These are phyloP conservation scores for Rhodosorus marinus DNA, from an alignment of 23 red algal genomes.

Conservation along the genomic window DNA sequence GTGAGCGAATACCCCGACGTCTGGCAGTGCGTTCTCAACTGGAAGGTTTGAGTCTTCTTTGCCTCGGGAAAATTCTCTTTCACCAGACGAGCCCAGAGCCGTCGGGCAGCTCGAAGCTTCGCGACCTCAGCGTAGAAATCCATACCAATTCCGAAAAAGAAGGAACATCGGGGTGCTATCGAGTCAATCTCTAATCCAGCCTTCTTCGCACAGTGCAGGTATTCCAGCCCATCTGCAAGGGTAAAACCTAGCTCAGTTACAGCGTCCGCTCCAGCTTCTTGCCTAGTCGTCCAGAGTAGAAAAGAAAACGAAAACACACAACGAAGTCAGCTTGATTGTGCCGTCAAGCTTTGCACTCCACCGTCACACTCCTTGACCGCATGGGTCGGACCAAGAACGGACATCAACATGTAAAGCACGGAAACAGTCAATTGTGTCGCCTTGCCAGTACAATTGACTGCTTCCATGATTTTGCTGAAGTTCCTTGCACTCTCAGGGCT, in stretches of 20 bases:
- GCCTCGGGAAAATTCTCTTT: conserved; percentile 5
- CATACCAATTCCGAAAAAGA: conserved; percentile 42
- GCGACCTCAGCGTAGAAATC: conserved; percentile 27
- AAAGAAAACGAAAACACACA: too few relatives aligned
- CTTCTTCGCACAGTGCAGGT: conserved; percentile 1
- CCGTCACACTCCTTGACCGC: too few relatives aligned
- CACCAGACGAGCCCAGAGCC: conserved; percentile 18
- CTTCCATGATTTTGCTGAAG: too few relatives aligned
- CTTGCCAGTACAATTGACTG: too few relatives aligned
- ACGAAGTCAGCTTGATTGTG: too few relatives aligned
- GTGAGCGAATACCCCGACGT: conserved; percentile 24
- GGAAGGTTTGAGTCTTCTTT: conserved; percentile 1
- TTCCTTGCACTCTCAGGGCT: too few relatives aligned
- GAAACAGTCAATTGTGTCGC: too few relatives aligned
- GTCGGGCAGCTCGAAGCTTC: conserved; percentile 25
- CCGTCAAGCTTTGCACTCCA: too few relatives aligned
- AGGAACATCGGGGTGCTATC: conserved; percentile 19
- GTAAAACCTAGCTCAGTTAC: conserved; percentile 18
- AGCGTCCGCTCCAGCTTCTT: conserved; percentile 25
- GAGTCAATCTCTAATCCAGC: conserved; percentile 16
- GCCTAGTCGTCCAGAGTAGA: too few relatives aligned
- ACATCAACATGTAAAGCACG: too few relatives aligned
- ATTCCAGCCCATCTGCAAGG: conserved; percentile 34
- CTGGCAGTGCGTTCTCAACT: conserved; percentile 23
- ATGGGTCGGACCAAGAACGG: too few relatives aligned